Base-by-base conservation (phyloP, 345 rosid genomes). In the Gossypium turneri region DNA sequence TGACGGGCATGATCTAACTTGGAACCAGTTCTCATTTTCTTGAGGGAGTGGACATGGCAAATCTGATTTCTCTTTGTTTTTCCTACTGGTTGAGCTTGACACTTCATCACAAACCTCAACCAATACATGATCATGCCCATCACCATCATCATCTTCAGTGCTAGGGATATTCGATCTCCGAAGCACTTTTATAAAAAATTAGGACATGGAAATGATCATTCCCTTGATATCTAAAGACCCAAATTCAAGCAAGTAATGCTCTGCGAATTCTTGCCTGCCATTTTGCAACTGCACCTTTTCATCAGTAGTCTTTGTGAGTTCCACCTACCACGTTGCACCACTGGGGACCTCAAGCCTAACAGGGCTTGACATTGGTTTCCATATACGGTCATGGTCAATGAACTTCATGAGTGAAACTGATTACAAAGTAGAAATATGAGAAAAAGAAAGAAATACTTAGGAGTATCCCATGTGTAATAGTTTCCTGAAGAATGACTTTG, bases 221-320 rank as follows among this genome's bases (percentile, higher is more conserved):
- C 16, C 77, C 79, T 63, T 77, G 45, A 12, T 65, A 81, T 68
- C 73, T 13, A 85, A 50, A 24, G 78, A 38, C 2, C 80, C 73
- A 17, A 19, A 5, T 2, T 75, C 2, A 3, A 80, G 10, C 4
- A 79, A 80, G 48, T 79, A 75, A 62, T 29, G 56, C 13, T 79
- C 25, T 3, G 78, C 66, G 43, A 81, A 83, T 27, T 83, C 78
- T 55, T 41, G 56, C 88, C 84, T 75, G 11, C 86, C 86, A 6
- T 81, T 38, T 15, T 64, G 64, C 20, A 81, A 55, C 80, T 72
- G 72, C 34, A 65, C 43, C 16, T 47, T 73, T 51, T 57, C 75
- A 19, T 56, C 67, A 53, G 29, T 27, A 0, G 59, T 3, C 68
- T 73, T 63, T 3, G 15, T 3, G 58, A 81, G 51, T 61, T 81